Percentiles rank a stretch among this genome's conserved stretches.
Conservation (phyloP, 768 basidiomycete genomes). For the Lepiota venenata region DNA sequence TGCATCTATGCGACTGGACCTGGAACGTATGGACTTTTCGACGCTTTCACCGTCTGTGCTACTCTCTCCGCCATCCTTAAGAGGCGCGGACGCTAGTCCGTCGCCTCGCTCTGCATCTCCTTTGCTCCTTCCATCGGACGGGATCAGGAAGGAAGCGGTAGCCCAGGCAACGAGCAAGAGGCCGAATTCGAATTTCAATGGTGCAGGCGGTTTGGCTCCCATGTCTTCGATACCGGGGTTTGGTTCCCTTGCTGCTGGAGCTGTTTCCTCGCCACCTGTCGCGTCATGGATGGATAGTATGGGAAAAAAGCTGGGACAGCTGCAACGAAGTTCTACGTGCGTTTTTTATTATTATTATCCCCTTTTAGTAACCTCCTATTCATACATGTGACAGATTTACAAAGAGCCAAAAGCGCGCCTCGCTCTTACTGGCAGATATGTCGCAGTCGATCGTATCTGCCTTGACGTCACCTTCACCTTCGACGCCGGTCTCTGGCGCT, state of each 20-base stretch:
- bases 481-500: not conserved
- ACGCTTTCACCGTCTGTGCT: slow-evolving; percentile 11
- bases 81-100: not conserved
- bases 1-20: slow-evolving; percentile 8
- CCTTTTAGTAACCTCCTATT: no score
- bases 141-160: not conserved
- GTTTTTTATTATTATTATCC: slow-evolving; percentile 23
- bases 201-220: slow-evolving; percentile 24
- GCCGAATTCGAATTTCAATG: slow-evolving; percentile 13
- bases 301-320: slow-evolving; percentile 57
- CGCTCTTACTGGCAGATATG: slow-evolving; percentile 61
- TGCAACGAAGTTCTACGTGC: slow-evolving; percentile 53
- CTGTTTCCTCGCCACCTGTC: slow-evolving; percentile 15
- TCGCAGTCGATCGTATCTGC: slow-evolving; percentile 54
- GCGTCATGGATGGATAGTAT: slow-evolving; percentile 54
- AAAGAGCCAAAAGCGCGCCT: slow-evolving; percentile 67
- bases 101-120: not conserved
- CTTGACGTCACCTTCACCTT: slow-evolving; percentile 25
- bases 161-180: not conserved
- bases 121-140: not conserved
- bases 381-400: slow-evolving; percentile 50
- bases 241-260: slow-evolving; percentile 26
- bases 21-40: slow-evolving; percentile 12
- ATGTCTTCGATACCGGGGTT: slow-evolving; percentile 38
- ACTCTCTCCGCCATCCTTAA: slow-evolving; percentile 10